A percentile compares a stretch with the other conserved stretches of the same genome.
These are phyloP conservation scores for Neocallimastix lanati DNA, from an alignment of 192 early-diverging fungal species.

Conservation along the genomic window DNA sequence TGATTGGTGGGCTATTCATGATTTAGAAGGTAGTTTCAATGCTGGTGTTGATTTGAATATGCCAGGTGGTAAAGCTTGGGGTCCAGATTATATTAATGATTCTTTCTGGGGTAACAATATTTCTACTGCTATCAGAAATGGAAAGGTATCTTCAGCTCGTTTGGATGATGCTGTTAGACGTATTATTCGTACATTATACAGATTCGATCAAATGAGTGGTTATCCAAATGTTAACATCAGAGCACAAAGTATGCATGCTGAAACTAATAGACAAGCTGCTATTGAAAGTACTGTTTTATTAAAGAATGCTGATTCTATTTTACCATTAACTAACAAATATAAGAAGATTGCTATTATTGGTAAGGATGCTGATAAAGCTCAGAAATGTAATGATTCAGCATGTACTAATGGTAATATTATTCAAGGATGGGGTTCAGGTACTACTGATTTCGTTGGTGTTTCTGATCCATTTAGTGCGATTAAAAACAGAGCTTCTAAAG, in stretches of 20 bases:
- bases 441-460: conserved; percentile 4
- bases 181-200: conserved; percentile 19
- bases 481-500: background rate
- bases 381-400: background rate
- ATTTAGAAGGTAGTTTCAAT: conserved; percentile 7
- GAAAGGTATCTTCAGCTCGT: conserved; percentile 8
- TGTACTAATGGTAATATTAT: conserved; percentile 2
- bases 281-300: conserved; percentile 12
- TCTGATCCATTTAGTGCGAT: background rate
- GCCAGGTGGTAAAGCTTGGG: background rate
- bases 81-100: background rate
- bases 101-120: conserved; percentile 16
- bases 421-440: conserved; percentile 6
- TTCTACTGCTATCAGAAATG: conserved; percentile 4
- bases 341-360: conserved; percentile 19
- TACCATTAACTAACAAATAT: conserved; percentile 13
- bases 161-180: conserved; percentile 29
- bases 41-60: conserved; percentile 30
- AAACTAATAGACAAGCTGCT: background rate
- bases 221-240: conserved; percentile 16
- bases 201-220: conserved; percentile 15
- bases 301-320: conserved; percentile 15
- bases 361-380: conserved; percentile 12
- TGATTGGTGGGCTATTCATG: conserved; percentile 35
- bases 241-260: background rate